These are phyloP conservation scores for Chaetomiaceae sp. DNA, from an alignment of 2,329 filamentous ascomycete genomes.

Conservation along the genomic window DNA sequence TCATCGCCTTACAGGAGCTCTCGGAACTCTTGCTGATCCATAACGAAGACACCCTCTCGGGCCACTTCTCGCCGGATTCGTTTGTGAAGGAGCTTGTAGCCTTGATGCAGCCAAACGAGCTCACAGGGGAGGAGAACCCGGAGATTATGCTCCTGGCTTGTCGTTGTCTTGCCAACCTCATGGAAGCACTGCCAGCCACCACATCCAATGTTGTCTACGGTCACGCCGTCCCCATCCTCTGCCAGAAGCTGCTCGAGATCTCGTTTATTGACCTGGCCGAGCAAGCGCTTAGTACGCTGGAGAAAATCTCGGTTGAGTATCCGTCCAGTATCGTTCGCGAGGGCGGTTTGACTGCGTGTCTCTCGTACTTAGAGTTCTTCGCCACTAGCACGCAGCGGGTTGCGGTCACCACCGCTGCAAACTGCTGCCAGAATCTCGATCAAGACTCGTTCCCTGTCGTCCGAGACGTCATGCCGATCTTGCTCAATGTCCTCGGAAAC, in stretches of 20 bases:
- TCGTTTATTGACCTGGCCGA: slow-evolving; percentile 96
- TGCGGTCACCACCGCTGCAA: slow-evolving; percentile 93
- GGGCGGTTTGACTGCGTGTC: slow-evolving; percentile 89
- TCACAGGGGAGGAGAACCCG: slow-evolving; percentile 78
- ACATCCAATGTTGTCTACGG: slow-evolving; percentile 96
- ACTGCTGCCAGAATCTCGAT: slow-evolving; percentile 95
- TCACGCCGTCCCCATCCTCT: slow-evolving; percentile 90
- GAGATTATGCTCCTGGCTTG: slow-evolving; percentile 97
- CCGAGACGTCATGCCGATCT: slow-evolving; percentile 91
- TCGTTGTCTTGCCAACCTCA: slow-evolving; percentile 90
- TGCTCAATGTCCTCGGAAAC: slow-evolving; percentile 84
- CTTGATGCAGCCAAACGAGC: slow-evolving; percentile 87
- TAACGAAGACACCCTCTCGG: slow-evolving; percentile 92
- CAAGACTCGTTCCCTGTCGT: slow-evolving; percentile 90
- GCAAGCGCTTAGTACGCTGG: slow-evolving; percentile 90
- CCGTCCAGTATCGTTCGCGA: slow-evolving; percentile 92
- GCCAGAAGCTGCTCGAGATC: slow-evolving; percentile 92
- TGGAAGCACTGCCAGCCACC: slow-evolving; percentile 91
- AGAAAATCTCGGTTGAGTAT: slow-evolving; percentile 97
- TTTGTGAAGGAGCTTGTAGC: slow-evolving; percentile 92
- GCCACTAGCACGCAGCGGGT: slow-evolving; percentile 94
- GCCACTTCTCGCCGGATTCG: slow-evolving; percentile 88
- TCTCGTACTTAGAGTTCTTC: slow-evolving; percentile 96
- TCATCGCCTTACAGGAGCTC: slow-evolving; percentile 87
- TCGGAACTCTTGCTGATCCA: slow-evolving; percentile 91